These are phyloP conservation scores for Termitomyces sp. DNA, from an alignment of 768 basidiomycete species.

Conservation along the genomic window DNA sequence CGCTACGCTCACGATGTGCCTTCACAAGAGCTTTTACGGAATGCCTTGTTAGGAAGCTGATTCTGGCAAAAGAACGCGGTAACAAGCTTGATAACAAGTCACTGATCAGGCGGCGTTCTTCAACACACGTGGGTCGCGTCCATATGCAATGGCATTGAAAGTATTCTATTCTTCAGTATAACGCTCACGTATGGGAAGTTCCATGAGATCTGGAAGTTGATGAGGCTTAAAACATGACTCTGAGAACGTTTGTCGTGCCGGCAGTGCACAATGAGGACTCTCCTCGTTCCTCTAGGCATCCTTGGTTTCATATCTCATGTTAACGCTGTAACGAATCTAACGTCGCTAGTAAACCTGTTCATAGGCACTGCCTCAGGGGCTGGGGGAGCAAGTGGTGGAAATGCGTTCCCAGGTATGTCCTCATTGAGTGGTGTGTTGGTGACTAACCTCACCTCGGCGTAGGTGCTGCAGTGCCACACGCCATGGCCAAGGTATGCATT, in stretches of 20 bases:
- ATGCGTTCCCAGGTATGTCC: slow-evolving; percentile 45
- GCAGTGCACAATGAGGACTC: neutral
- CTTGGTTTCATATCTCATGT: neutral
- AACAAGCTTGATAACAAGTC: neutral
- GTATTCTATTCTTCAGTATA: neutral
- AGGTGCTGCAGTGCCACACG: slow-evolving; percentile 49
- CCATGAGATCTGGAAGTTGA: neutral
- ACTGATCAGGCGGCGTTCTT: slow-evolving; percentile 4
- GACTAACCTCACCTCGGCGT: neutral
- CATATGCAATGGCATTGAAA: slow-evolving; percentile 1
- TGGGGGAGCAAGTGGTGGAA: slow-evolving; percentile 45
- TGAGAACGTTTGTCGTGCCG: neutral
- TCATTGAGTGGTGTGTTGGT: neutral
- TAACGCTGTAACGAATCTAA: slow-evolving; percentile 30
- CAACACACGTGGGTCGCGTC: slow-evolving; percentile 3
- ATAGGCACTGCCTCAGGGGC: slow-evolving; percentile 49
- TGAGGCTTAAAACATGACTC: neutral
- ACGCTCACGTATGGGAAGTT: neutral
- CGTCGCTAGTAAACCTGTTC: slow-evolving; percentile 49
- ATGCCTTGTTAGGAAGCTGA: neutral
- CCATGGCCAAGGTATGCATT: slow-evolving; percentile 47
- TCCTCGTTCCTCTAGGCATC: neutral
- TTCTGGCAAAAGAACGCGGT: neutral
- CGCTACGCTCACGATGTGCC: neutral
- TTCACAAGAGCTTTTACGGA: neutral